Base-by-base conservation (phyloP, 2,329 filamentous ascomycete genomes). In the Periglandula ipomoeae region DNA sequence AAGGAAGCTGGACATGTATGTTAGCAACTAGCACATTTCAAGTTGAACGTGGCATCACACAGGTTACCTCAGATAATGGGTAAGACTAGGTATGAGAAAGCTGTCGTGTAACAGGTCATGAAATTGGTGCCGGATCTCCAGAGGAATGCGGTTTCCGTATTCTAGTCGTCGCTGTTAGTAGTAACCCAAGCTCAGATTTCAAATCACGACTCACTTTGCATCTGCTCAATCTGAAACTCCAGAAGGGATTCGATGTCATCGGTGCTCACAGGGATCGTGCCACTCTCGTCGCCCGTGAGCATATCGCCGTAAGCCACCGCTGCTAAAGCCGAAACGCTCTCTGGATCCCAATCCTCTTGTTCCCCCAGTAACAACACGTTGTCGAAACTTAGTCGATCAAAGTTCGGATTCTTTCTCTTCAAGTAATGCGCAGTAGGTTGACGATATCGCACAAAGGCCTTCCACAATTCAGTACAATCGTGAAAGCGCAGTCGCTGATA, bases 221-320 rank as follows among this genome's bases (percentile, higher is more conserved):
- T 81, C 63, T 89, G 82, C 54, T 87, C 84, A 34, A 97, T 84
- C 60, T 95, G 90, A 57, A 93, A 94, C 56, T 94, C 88, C 19
- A 97, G 69, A 24, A 96, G 70, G 26, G 79, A 79, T 61, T 94
- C 87, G 7, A 93, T 73, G 60, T 95, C 89, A 56, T 91, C 84
- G 0, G 81, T 82, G 64, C 88, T 93, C 48, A 87, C 74, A 2
- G 74, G 65, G 15, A 75, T 54, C 2, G 67, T 66, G 3, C 65
- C 62, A 15, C 57, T 62, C 3, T 62, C 59, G 41, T 71, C 68
- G 5, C 70, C 68, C n/a, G 65, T 66, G 37, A 76, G 65, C 68
- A 77, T 73, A 48, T 74, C 73, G 5, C 74, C 76, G 50, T 81
- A 79, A 0, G 70, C 68, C 3, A 76, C 70, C 3, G 68, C 67